phyloP scores from a whole-genome alignment of 2,329 filamentous ascomycete genomes.

The Aspergillus pseudonomiae region DNA sequence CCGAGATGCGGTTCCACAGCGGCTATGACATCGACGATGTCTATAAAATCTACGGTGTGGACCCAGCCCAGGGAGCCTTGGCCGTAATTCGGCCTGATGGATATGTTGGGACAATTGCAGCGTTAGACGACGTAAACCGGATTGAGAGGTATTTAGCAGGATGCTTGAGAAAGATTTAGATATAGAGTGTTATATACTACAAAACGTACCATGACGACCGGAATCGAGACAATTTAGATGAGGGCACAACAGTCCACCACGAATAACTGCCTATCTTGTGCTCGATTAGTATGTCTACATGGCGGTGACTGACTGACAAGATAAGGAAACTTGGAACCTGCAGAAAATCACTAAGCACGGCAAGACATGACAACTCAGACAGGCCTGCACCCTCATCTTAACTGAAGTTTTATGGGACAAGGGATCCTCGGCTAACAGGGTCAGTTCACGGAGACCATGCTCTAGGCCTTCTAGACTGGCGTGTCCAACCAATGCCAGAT shows the following conservation, averaged over 20 bases:
- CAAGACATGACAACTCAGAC: background rate
- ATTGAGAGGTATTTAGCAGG: conserved; percentile 30
- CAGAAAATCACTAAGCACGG: no score
- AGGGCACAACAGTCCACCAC: background rate
- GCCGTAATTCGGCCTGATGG: conserved; percentile 44
- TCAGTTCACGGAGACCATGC: background rate
- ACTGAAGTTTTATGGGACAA: background rate
- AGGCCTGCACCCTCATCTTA: background rate
- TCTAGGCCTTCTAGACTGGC: background rate
- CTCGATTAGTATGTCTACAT: no score
- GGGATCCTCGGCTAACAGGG: background rate
- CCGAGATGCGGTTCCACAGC: conserved; percentile 42
- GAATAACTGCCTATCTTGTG: no score
- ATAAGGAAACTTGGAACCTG: background rate
- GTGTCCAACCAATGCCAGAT: background rate
- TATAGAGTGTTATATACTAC: background rate
- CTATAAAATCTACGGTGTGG: conserved; percentile 41
- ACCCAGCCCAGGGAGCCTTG: conserved; percentile 32
- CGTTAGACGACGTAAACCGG: conserved; percentile 30
- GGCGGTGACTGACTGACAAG: background rate
- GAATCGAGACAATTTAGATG: background rate
- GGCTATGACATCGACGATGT: conserved; percentile 39
- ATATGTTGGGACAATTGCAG: conserved; percentile 36
- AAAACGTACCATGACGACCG: background rate
- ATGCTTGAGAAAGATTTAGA: conserved; percentile 20